Evolutionary conservation across 2,329 filamentous ascomycete genomes (phyloP).

Genomic region (Calonectria fujianensis): DNA sequence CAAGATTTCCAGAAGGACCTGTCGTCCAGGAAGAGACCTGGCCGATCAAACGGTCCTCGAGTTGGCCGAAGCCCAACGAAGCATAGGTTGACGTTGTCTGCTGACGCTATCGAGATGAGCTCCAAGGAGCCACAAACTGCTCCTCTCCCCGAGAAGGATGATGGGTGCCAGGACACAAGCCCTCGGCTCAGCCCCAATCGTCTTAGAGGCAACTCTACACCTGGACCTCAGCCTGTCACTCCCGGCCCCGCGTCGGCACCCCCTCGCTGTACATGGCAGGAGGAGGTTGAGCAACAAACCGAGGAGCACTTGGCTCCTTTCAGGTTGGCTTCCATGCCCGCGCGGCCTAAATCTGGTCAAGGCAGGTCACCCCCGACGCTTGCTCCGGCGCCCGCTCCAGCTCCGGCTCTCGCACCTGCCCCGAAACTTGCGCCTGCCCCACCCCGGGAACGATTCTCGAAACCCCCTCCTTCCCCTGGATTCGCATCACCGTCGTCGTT

Average conservation of each 20-base stretch:
- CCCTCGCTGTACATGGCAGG: constrained; percentile 76
- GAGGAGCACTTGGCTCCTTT: constrained; percentile 46
- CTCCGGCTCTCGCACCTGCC: constrained; percentile 38
- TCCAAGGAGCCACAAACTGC: constrained; percentile 77
- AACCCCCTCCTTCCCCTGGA: constrained; percentile 68
- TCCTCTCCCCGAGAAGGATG: constrained; percentile 73
- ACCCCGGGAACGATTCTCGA: constrained; percentile 54
- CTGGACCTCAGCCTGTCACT: constrained; percentile 70
- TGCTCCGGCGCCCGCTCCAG: constrained; percentile 41
- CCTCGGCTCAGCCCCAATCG: constrained; percentile 65
- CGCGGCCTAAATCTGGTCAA: constrained; percentile 62
- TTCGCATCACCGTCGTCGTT: constrained; percentile 63
- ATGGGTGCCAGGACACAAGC: constrained; percentile 63
- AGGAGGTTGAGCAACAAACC: constrained; percentile 65
- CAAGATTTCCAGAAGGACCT: constrained; percentile 86
- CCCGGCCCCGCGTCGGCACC: constrained; percentile 81
- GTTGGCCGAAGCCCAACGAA: constrained; percentile 74
- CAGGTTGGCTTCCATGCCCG: constrained; percentile 52
- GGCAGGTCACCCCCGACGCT: constrained; percentile 38
- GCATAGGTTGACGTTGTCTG: constrained; percentile 77
- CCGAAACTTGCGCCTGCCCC: constrained; percentile 44
- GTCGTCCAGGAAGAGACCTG: constrained; percentile 69
- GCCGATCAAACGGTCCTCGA: constrained; percentile 68
- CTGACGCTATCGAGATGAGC: constrained; percentile 72
- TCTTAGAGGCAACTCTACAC: constrained; percentile 72